These are phyloP conservation scores for Cryomyces minteri DNA, from an alignment of 495 filamentous ascomycete species.

Conservation along the genomic window DNA sequence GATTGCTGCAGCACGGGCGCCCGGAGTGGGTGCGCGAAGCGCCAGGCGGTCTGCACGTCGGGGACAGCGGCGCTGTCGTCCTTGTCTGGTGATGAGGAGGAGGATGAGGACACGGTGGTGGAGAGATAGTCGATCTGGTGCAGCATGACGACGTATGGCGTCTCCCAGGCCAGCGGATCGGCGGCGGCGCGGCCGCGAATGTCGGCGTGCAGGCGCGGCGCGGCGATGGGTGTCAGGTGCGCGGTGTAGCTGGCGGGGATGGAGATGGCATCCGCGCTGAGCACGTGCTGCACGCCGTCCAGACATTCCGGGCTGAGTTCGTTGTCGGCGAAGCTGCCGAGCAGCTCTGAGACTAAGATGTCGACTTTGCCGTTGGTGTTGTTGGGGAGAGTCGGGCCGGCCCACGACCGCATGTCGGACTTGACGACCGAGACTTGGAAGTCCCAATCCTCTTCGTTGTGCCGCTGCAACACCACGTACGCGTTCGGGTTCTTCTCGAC, in stretches of 20 bases:
- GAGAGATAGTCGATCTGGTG: constrained; percentile 73
- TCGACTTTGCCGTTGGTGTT: constrained; percentile 45
- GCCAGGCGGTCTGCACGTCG: constrained; percentile 49
- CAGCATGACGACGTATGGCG: constrained; percentile 84
- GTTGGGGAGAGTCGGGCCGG: constrained; percentile 36
- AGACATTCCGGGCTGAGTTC: constrained; percentile 48
- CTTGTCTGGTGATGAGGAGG: constrained; percentile 1
- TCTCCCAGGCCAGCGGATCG: constrained; percentile 56
- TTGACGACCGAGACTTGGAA: constrained; percentile 68
- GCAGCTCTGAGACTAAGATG: constrained; percentile 81
- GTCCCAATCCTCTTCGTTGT: constrained; percentile 64
- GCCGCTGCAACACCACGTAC: constrained; percentile 72
- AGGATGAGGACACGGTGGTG: too few species aligned
- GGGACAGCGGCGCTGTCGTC: constrained; percentile 26
- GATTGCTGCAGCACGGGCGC: constrained; percentile 28
- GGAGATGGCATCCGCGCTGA: constrained; percentile 68
- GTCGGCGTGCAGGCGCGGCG: constrained; percentile 71
- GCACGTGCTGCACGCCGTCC: constrained; percentile 73
- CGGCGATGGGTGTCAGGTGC: constrained; percentile 76
- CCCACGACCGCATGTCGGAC: constrained; percentile 95
- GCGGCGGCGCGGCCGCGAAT: constrained; percentile 38
- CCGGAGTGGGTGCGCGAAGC: constrained; percentile 43
- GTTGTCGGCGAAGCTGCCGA: constrained; percentile 54
- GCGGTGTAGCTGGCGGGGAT: constrained; percentile 88
- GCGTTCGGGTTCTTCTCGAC: constrained; percentile 98